Conservation (phyloP, 2,329 filamentous ascomycete species). For the Penicillium sp. region DNA sequence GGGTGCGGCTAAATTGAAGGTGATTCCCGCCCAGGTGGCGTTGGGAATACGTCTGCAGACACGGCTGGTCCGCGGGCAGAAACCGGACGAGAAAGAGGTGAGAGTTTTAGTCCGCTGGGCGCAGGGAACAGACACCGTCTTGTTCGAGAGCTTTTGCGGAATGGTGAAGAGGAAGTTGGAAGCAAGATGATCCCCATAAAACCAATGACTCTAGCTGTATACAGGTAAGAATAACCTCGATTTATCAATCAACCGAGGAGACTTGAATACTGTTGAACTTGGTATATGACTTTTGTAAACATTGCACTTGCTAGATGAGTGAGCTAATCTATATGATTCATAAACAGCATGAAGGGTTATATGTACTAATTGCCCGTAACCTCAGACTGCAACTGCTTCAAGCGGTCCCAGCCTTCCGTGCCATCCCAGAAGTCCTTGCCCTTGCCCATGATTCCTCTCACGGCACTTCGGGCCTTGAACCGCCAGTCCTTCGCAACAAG, state of each 20-base stretch:
- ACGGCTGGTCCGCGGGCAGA: constrained; percentile 30
- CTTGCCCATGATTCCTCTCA: constrained; percentile 79
- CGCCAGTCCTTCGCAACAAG: constrained; percentile 78
- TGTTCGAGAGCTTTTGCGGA: constrained; percentile 87
- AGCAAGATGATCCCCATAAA: constrained; percentile 3
- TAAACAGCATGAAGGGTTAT: constrained; percentile 8
- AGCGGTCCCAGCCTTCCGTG: constrained; percentile 45
- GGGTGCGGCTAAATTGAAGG: constrained; percentile 30
- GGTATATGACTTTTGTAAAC: constrained; percentile 5
- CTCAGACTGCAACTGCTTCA: constrained; percentile 43
- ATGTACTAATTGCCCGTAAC: constrained; percentile 33
- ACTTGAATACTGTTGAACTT: neutral
- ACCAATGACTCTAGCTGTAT: no score
- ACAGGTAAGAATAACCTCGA: neutral
- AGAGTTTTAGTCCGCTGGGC: constrained; percentile 66
- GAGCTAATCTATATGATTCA: constrained; percentile 2
- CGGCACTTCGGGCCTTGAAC: constrained; percentile 81
- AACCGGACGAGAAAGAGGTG: constrained; percentile 43
- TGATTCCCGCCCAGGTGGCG: constrained; percentile 39
- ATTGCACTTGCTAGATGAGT: neutral
- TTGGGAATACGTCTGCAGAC: constrained; percentile 63
- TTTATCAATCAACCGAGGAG: neutral
- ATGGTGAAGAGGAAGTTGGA: constrained; percentile 64
- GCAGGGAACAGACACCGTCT: constrained; percentile 67
- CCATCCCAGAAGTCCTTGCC: constrained; percentile 82